phyloP scores from a whole-genome alignment of 2,329 filamentous ascomycete species.

The Diaporthe vexans region DNA sequence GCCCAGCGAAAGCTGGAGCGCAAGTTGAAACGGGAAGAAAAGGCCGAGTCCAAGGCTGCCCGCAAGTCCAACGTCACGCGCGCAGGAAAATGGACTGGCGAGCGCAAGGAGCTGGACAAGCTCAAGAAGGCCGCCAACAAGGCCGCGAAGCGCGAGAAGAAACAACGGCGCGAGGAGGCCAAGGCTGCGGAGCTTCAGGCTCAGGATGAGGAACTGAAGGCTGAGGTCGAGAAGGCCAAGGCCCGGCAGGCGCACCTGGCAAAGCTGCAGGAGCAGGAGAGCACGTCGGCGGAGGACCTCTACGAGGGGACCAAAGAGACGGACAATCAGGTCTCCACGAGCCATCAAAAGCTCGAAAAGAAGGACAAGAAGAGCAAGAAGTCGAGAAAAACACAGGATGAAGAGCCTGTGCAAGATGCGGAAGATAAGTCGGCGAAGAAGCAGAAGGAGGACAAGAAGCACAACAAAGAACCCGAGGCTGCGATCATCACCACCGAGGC shows the following conservation, averaged over 20 bases:
- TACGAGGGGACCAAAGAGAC: background rate
- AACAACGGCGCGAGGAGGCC: conserved; percentile 30
- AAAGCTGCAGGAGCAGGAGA: conserved; percentile 9
- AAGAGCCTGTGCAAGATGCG: conserved; percentile 6
- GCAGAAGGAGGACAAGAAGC: conserved; percentile 44
- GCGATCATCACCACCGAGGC: conserved; percentile 41
- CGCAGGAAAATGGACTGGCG: conserved; percentile 28
- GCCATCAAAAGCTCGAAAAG: conserved; percentile 42
- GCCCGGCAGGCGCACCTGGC: conserved; percentile 19
- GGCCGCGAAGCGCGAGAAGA: conserved; percentile 37
- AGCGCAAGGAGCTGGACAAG: conserved; percentile 37
- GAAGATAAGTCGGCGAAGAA: conserved; percentile 44
- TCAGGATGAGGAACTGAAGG: background rate
- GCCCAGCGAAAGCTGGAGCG: conserved; percentile 52
- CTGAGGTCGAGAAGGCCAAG: conserved; percentile 24
- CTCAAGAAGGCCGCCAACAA: conserved; percentile 39
- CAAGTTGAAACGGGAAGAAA: conserved; percentile 53
- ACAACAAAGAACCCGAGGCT: conserved; percentile 47
- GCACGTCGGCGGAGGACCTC: background rate
- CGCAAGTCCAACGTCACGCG: conserved; percentile 44
- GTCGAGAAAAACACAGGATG: conserved; percentile 46
- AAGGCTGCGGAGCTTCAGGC: conserved; percentile 29
- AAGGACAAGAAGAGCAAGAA: conserved; percentile 45
- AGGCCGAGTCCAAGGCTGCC: conserved; percentile 53
- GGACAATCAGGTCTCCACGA: background rate